A percentile compares a stretch with the other conserved stretches of the same genome.
Evolutionary conservation across 2,329 filamentous ascomycete species (phyloP).

Genomic region (Huntiella decipiens): DNA sequence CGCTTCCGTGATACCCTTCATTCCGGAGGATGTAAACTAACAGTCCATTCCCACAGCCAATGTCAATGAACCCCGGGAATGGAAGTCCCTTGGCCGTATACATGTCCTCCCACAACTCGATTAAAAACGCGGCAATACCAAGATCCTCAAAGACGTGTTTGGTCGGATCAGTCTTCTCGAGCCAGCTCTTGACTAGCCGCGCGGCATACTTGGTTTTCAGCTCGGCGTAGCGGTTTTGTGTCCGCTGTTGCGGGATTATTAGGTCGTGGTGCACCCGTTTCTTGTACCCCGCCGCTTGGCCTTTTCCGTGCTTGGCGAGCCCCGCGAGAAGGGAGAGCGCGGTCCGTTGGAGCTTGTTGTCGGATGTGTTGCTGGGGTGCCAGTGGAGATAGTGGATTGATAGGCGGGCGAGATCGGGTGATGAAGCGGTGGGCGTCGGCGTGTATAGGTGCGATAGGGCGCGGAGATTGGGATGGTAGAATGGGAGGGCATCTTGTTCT

Average conservation of each 20-base stretch:
- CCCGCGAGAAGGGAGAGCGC: constrained; percentile 48
- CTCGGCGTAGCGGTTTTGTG: constrained; percentile 65
- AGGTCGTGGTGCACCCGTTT: constrained; percentile 74
- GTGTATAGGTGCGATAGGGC: constrained; percentile 60
- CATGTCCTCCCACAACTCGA: constrained; percentile 79
- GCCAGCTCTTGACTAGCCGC: constrained; percentile 54
- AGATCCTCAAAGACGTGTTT: constrained; percentile 96
- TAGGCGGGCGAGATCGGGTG: constrained; percentile 33
- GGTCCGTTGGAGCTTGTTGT: constrained; percentile 40
- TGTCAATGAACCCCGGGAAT: constrained; percentile 87
- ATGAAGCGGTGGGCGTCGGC: constrained; percentile 12
- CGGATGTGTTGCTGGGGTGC: constrained; percentile 14
- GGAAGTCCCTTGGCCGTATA: constrained; percentile 28
- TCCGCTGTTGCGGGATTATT: constrained; percentile 53
- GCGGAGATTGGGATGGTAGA: constrained; percentile 67
- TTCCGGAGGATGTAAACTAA: constrained; percentile 63
- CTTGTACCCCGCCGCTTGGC: constrained; percentile 44
- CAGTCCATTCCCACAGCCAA: constrained; percentile 88
- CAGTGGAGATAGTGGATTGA: constrained; percentile 45
- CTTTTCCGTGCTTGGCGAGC: constrained; percentile 55
- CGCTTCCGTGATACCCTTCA: constrained; percentile 73
- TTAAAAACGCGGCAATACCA: constrained; percentile 74
- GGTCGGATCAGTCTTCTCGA: constrained; percentile 64
- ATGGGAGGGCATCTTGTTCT: constrained; percentile 47
- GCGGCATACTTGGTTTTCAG: constrained; percentile 68